Percentiles rank a stretch among this genome's conserved stretches.
These are phyloP conservation scores for Gastrolobium bilobum DNA, from an alignment of 306 rosid species.

Conservation along the genomic window DNA sequence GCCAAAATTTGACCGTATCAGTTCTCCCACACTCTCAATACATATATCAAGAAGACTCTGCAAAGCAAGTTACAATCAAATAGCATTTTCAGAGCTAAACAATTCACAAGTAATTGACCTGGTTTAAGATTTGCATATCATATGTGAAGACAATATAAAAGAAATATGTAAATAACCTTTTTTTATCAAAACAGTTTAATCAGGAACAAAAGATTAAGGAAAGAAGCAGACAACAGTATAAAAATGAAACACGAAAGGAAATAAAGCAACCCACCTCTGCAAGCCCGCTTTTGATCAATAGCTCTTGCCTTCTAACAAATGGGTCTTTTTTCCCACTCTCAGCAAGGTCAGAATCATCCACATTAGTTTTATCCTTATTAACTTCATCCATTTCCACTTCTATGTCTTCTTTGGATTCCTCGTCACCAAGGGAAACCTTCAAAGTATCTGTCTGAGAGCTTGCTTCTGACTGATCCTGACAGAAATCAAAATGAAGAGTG, in stretches of 20 bases:
- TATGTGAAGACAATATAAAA: neutral
- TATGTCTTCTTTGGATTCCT: slow-evolving; percentile 58
- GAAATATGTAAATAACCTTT: slow-evolving; percentile 14
- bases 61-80: slow-evolving; percentile 45
- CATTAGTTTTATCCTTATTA: slow-evolving; percentile 51
- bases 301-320: slow-evolving; percentile 82
- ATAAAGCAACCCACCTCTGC: slow-evolving; percentile 80
- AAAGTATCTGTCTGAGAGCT: slow-evolving; percentile 52
- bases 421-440: slow-evolving; percentile 54
- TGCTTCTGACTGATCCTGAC: slow-evolving; percentile 63
- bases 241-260: slow-evolving; percentile 34
- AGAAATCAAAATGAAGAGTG: slow-evolving; percentile 34
- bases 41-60: slow-evolving; percentile 87
- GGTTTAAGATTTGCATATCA: slow-evolving; percentile 21
- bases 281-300: slow-evolving; percentile 90
- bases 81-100: slow-evolving; percentile 37
- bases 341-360: slow-evolving; percentile 55
- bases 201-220: slow-evolving; percentile 21
- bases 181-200: neutral
- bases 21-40: slow-evolving; percentile 69
- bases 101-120: slow-evolving; percentile 37
- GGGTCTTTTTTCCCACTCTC: slow-evolving; percentile 98
- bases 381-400: slow-evolving; percentile 51
- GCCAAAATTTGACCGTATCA: slow-evolving; percentile 87
- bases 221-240: slow-evolving; percentile 16